Evolutionary conservation across 78 protist species (phyloP).

Genomic region (Dictyostelium brefeldianum): DNA sequence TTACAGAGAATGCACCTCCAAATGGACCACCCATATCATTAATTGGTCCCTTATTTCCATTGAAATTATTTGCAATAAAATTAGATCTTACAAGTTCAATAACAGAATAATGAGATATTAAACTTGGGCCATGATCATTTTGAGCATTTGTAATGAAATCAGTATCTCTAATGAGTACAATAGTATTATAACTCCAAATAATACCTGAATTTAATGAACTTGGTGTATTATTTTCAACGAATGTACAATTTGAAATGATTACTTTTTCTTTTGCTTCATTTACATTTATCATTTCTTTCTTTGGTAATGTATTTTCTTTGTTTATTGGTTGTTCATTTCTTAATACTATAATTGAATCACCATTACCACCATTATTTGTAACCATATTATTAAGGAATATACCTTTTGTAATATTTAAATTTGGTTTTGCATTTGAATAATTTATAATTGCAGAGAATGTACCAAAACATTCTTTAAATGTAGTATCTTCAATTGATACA

Average conservation of each 20-base stretch:
- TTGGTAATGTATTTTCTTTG: neutral
- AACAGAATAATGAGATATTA: neutral
- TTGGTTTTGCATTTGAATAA: neutral
- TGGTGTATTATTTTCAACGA: neutral
- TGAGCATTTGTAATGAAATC: neutral
- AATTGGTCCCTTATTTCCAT: neutral
- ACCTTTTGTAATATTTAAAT: neutral
- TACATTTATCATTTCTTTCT: neutral
- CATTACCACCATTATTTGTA: conserved; percentile 9
- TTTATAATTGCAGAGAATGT: neutral
- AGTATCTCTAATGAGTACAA: neutral
- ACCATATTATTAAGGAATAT: neutral
- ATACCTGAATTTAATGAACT: neutral
- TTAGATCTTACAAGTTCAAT: neutral
- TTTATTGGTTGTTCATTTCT: neutral
- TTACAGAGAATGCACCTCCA: too few species aligned
- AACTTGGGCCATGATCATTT: conserved; percentile 20
- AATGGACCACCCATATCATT: neutral
- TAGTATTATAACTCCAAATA: neutral
- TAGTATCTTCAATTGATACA: neutral
- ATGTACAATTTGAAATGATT: neutral
- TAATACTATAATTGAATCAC: neutral
- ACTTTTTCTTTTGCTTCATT: neutral
- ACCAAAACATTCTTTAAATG: neutral
- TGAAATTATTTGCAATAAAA: neutral